A percentile compares a stretch with the other conserved stretches of the same genome.
phyloP scores from a whole-genome alignment of 1,284 basidiomycete genomes.

The Leccinum angustisporum region DNA sequence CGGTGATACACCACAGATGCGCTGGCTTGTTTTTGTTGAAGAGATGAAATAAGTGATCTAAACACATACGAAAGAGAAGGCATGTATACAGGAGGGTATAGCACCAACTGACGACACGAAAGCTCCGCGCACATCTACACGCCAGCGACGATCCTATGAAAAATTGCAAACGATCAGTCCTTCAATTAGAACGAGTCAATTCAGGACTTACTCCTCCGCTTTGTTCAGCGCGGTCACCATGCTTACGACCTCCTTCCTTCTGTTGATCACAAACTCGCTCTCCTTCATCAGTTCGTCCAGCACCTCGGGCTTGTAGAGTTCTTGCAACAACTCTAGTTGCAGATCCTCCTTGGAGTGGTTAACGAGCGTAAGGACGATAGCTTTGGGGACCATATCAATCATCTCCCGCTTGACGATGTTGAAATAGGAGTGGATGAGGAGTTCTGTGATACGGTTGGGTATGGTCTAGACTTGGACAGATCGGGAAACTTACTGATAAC shows the following conservation, averaged over 20 bases:
- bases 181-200: background rate
- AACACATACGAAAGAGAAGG: constrained; percentile 15
- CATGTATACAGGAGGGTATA: constrained; percentile 33
- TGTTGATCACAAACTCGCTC: constrained; percentile 79
- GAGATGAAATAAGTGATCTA: constrained; percentile 18
- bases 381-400: constrained; percentile 99
- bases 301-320: constrained; percentile 90
- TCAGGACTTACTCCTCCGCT: constrained; percentile 77
- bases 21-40: constrained; percentile 2
- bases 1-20: background rate
- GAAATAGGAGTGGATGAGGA: constrained; percentile 92
- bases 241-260: constrained; percentile 85
- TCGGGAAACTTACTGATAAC: constrained; percentile 86
- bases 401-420: constrained; percentile 98
- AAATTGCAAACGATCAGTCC: constrained; percentile 10
- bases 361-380: constrained; percentile 93
- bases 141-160: constrained; percentile 32
- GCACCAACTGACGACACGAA: constrained; percentile 20
- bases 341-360: constrained; percentile 91
- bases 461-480: background rate
- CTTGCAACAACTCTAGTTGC: constrained; percentile 85
- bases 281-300: constrained; percentile 92
- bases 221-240: constrained; percentile 91
- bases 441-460: constrained; percentile 50
- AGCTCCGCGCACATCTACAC: constrained; percentile 26